Conservation (phyloP, 345 rosid species). For the Citrus unshiu region DNA sequence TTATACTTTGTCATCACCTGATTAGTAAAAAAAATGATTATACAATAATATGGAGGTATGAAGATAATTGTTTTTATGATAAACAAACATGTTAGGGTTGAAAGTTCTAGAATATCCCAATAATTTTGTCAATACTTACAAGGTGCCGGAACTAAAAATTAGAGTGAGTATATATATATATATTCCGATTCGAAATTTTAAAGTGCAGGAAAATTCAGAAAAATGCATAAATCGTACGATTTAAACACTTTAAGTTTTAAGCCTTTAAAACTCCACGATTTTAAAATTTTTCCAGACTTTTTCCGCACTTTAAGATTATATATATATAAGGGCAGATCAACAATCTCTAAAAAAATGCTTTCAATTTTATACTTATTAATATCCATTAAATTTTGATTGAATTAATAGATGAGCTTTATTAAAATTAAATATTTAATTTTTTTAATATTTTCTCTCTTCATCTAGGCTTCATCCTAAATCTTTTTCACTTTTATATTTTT, state of each 20-base stretch:
- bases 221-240: accelerated
- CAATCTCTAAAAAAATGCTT: accelerated
- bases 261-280: accelerated
- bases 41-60: background rate
- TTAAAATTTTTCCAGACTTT: accelerated
- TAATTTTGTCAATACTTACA: background rate
- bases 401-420: too few relatives aligned
- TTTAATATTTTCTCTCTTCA: too few relatives aligned
- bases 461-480: too few relatives aligned
- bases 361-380: too few relatives aligned
- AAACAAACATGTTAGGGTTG: background rate
- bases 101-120: background rate
- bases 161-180: too few relatives aligned
- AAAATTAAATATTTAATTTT: too few relatives aligned
- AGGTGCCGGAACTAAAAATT: background rate
- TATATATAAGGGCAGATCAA: too few relatives aligned
- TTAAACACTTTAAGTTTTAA: too few relatives aligned
- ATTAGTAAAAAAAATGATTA: background rate
- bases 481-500: too few relatives aligned
- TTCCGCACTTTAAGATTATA: too few relatives aligned
- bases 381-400: too few relatives aligned
- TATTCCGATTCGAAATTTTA: too few relatives aligned
- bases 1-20: background rate
- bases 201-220: accelerated
- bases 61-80: background rate